phyloP scores from a whole-genome alignment of 2,329 filamentous ascomycete species.

The Decorospora gaudefroyi region DNA sequence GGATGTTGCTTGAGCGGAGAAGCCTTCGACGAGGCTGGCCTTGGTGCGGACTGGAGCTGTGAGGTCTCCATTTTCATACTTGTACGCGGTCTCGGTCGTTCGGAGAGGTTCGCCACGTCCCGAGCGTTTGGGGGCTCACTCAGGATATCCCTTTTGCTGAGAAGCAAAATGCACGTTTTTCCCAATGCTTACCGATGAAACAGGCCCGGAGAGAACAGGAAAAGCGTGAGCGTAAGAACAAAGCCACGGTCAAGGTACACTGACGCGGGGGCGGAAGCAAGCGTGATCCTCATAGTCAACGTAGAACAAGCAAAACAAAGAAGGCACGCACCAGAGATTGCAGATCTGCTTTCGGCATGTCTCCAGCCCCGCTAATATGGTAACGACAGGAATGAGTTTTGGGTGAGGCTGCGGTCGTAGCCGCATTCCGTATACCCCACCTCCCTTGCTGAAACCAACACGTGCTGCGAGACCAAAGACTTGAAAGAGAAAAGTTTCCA shows the following conservation, averaged over 20 bases:
- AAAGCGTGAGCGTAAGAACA: constrained; percentile 14
- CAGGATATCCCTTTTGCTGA: constrained; percentile 5
- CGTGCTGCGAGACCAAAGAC: constrained; percentile 7
- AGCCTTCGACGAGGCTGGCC: neutral
- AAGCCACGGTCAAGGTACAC: constrained; percentile 14
- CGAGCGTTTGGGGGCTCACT: neutral
- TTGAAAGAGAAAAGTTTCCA: constrained; percentile 2
- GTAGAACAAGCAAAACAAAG: constrained; percentile 33
- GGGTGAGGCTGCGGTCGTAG: constrained; percentile 12
- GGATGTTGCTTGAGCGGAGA: constrained; percentile 20
- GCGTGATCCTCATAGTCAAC: constrained; percentile 15
- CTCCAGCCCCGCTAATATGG: constrained; percentile 9
- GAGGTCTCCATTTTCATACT: constrained; percentile 11
- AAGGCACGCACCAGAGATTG: constrained; percentile 30
- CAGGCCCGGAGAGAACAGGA: constrained; percentile 5
- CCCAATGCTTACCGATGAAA: constrained; percentile 17
- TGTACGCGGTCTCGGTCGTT: neutral
- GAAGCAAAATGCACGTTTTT: neutral
- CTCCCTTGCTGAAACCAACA: constrained; percentile 20
- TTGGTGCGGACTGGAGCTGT: neutral
- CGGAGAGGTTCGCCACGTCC: neutral
- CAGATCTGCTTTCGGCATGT: constrained; percentile 23
- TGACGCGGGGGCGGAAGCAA: constrained; percentile 15
- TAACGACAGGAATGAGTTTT: constrained; percentile 10
- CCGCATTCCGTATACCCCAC: constrained; percentile 27